These are phyloP conservation scores for Neolentinus lepideus DNA, from an alignment of 1,284 basidiomycete genomes.

Conservation along the genomic window DNA sequence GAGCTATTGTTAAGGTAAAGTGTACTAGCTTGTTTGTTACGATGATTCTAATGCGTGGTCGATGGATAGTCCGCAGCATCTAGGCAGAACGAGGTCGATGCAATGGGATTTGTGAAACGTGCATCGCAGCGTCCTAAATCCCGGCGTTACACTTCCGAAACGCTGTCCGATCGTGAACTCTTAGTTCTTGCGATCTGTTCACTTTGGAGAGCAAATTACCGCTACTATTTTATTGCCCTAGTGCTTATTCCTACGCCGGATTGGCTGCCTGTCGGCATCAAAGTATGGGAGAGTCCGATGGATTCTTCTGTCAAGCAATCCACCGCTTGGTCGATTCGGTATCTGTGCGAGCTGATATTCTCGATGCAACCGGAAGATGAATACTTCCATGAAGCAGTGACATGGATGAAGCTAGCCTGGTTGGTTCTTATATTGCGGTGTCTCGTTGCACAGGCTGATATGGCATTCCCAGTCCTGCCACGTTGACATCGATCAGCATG, in stretches of 20 bases:
- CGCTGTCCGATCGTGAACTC: conserved; percentile 57
- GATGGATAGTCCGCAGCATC: conserved; percentile 36
- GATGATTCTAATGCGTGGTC: conserved; percentile 8
- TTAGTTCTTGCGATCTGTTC: conserved; percentile 58
- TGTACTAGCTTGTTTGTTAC: conserved; percentile 3
- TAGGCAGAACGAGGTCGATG: conserved; percentile 49
- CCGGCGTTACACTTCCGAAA: conserved; percentile 48
- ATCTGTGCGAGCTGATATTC: conserved; percentile 38
- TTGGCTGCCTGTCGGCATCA: conserved; percentile 20
- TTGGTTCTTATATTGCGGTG: conserved; percentile 24
- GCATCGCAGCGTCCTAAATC: conserved; percentile 51
- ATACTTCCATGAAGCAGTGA: conserved; percentile 21
- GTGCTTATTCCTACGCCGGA: background rate
- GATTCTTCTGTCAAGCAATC: conserved; percentile 63
- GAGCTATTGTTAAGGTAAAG: conserved; percentile 48
- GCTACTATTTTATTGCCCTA: conserved; percentile 38
- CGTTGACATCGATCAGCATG: conserved; percentile 47
- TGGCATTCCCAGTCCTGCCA: conserved; percentile 37
- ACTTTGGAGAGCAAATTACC: conserved; percentile 53
- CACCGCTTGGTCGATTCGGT: conserved; percentile 38
- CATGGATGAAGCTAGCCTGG: conserved; percentile 30
- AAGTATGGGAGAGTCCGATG: conserved; percentile 53
- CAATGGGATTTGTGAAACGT: conserved; percentile 46
- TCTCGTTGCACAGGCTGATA: conserved; percentile 10
- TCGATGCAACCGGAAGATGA: conserved; percentile 31